A percentile compares a stretch with the other conserved stretches of the same genome.
These are phyloP conservation scores for Epicoccum sorghinum DNA, from an alignment of 2,329 filamentous ascomycete genomes.

Conservation along the genomic window DNA sequence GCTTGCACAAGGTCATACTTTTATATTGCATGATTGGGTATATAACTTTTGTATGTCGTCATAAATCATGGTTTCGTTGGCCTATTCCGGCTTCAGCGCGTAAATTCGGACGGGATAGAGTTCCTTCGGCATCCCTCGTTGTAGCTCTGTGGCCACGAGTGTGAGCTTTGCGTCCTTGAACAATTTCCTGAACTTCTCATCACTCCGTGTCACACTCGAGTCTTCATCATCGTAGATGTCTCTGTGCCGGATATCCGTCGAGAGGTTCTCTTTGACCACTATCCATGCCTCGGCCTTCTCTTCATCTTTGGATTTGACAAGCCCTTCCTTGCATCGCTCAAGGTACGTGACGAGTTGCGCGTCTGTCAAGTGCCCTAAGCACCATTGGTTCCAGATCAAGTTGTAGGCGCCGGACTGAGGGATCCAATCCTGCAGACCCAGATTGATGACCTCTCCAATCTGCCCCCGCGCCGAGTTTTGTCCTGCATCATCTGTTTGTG, in stretches of 20 bases:
- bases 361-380: conserved; percentile 81
- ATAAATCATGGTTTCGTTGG: not conserved
- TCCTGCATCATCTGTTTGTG: conserved; percentile 30
- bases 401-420: conserved; percentile 64
- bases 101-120: conserved; percentile 80
- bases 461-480: conserved; percentile 48
- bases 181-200: conserved; percentile 71
- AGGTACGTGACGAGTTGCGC: conserved; percentile 72
- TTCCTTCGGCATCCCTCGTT: conserved; percentile 69
- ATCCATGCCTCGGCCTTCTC: conserved; percentile 59
- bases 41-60: conserved; percentile 3
- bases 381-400: conserved; percentile 92
- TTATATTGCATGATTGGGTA: conserved; percentile 8
- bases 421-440: conserved; percentile 77
- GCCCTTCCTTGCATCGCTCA: conserved; percentile 60
- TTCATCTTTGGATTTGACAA: conserved; percentile 45
- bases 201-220: conserved; percentile 77
- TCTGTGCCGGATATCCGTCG: conserved; percentile 55
- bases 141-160: conserved; percentile 52
- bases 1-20: not conserved
- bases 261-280: conserved; percentile 82
- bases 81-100: conserved; percentile 66
- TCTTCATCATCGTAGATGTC: conserved; percentile 80
- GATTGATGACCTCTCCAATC: conserved; percentile 70
- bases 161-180: conserved; percentile 73